These are phyloP conservation scores for Hordeum marinum DNA, from an alignment of 176 grass and related monocot genomes.

Conservation along the genomic window DNA sequence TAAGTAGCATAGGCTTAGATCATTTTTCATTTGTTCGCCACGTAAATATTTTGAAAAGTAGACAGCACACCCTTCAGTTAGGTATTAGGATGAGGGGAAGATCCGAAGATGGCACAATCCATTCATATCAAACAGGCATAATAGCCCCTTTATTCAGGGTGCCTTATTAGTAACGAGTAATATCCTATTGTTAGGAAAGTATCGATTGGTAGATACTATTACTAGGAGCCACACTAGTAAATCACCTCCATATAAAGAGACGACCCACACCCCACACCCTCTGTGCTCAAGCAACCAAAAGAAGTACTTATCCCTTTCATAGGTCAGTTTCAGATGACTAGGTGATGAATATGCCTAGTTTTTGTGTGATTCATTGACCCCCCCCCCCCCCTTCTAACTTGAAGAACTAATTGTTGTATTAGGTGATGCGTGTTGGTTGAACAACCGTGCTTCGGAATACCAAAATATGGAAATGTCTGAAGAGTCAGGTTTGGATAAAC, in stretches of 20 bases:
- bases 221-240: background rate
- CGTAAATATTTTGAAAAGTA: background rate
- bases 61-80: background rate
- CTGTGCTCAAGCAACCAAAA: background rate
- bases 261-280: background rate
- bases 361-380: constrained; percentile 5
- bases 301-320: background rate
- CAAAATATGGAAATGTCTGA: background rate
- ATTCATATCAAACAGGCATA: background rate
- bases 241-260: background rate
- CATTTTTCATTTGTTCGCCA: background rate
- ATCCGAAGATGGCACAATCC: too few relatives aligned
- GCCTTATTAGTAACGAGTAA: background rate
- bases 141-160: background rate
- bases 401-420: background rate
- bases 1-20: background rate
- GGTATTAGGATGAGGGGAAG: background rate
- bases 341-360: background rate
- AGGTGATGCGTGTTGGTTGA: background rate
- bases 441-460: background rate
- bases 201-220: background rate
- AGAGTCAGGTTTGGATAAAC: constrained; percentile 1
- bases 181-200: background rate
- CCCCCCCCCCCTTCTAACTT: background rate
- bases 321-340: background rate